phyloP scores from a whole-genome alignment of 163 green algal genomes.

The Chlorella variabilis region DNA sequence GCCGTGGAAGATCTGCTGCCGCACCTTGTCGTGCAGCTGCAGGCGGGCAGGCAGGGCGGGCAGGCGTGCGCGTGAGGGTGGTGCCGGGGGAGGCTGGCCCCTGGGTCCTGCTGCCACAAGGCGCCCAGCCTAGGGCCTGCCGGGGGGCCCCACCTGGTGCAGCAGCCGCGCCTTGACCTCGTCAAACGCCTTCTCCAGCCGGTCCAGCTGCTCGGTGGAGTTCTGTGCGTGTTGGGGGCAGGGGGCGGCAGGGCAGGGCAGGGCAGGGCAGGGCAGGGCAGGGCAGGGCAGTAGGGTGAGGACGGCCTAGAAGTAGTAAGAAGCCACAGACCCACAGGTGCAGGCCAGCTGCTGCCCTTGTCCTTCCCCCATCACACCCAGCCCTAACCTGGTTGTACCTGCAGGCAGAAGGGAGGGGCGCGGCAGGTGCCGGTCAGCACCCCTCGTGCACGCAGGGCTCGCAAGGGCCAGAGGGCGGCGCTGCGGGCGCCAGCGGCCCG shows the following conservation, averaged over 20 bases:
- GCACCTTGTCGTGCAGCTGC: conserved; percentile 41
- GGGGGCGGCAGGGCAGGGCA: background rate
- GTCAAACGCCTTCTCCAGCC: conserved; percentile 86
- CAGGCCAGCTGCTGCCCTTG: background rate
- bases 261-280: background rate
- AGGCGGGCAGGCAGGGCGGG: background rate
- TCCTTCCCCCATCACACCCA: background rate
- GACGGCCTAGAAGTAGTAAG: background rate
- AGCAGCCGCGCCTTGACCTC: conserved; percentile 93
- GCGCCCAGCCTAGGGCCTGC: no score
- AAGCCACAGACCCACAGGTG: background rate
- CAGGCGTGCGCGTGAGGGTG: background rate
- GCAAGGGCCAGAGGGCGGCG: no score
- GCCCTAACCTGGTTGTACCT: conserved; percentile 90
- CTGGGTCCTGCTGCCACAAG: background rate
- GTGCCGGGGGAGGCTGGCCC: background rate
- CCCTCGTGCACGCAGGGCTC: no score
- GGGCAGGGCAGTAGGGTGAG: background rate
- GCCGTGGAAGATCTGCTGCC: conserved; percentile 52
- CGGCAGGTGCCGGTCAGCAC: background rate
- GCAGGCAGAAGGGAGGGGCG: no score
- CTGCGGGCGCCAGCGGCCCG: no score
- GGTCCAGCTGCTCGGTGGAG: conserved; percentile 84
- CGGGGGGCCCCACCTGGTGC: conserved; percentile 39
- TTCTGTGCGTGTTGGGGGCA: conserved; percentile 60